phyloP scores from a whole-genome alignment of 495 filamentous ascomycete species.

The Neurospora sp. region DNA sequence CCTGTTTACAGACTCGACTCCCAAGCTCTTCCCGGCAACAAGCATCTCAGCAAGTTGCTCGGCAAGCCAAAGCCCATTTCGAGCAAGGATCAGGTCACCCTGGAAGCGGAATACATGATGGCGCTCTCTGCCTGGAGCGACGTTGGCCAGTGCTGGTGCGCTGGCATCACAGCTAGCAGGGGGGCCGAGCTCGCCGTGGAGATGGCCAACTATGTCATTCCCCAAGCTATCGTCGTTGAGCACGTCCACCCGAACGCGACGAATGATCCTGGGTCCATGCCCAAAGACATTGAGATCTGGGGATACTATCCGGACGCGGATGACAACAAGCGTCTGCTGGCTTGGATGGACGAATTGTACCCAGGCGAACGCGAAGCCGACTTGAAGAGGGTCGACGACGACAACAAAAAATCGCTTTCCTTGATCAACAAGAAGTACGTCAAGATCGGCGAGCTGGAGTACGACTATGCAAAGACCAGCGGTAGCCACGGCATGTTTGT shows the following conservation, averaged over 20 bases:
- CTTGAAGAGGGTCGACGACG: neutral
- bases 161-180: constrained; percentile 21
- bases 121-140: constrained; percentile 51
- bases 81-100: neutral
- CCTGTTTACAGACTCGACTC: neutral
- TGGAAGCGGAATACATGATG: neutral
- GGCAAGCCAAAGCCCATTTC: neutral
- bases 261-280: constrained; percentile 44
- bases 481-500: constrained; percentile 31
- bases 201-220: constrained; percentile 37
- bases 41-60: neutral
- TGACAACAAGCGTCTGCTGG: constrained; percentile 15
- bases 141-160: constrained; percentile 60
- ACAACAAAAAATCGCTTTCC: constrained; percentile 6
- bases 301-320: constrained; percentile 28
- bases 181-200: constrained; percentile 38
- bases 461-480: constrained; percentile 26
- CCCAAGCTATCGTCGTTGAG: constrained; percentile 50
- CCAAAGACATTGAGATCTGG: constrained; percentile 53
- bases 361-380: constrained; percentile 3
- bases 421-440: constrained; percentile 27
- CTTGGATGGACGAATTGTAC: constrained; percentile 23
- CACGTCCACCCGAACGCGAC: constrained; percentile 46
- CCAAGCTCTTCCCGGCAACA: neutral
- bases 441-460: constrained; percentile 43